phyloP scores from a whole-genome alignment of 148 eudicot species.

The Salicornia ramosissima region DNA sequence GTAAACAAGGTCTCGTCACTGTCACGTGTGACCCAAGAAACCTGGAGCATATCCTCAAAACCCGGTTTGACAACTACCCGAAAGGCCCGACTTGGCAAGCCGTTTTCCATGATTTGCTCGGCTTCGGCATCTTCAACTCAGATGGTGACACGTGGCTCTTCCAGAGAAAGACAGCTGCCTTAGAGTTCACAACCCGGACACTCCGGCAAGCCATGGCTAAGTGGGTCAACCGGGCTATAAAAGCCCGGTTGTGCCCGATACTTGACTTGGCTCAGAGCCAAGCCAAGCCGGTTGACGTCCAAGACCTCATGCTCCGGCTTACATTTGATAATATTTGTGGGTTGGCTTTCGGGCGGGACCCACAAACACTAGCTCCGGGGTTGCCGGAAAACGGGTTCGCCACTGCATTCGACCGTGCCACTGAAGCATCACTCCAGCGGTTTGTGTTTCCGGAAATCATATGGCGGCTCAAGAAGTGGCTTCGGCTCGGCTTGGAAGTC shows the following conservation, averaged over 20 bases:
- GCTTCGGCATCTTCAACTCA: conserved; percentile 80
- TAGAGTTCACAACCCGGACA: conserved; percentile 89
- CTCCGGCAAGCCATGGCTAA: conserved; percentile 92
- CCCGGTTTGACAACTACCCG: conserved; percentile 83
- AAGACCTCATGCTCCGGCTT: conserved; percentile 75
- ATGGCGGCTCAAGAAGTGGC: conserved; percentile 86
- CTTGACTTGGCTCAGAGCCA: conserved; percentile 41
- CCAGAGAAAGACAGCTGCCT: conserved; percentile 87
- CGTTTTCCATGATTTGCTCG: conserved; percentile 82
- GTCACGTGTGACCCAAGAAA: conserved; percentile 90
- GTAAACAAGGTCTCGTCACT: conserved; percentile 81
- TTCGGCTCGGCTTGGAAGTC: conserved; percentile 82
- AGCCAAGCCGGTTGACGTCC: conserved; percentile 62
- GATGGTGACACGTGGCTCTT: conserved; percentile 95
- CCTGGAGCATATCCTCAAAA: conserved; percentile 78
- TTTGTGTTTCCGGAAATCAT: conserved; percentile 64
- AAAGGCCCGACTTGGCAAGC: conserved; percentile 97
- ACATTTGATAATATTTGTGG: conserved; percentile 92
- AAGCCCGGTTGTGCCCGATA: conserved; percentile 54
- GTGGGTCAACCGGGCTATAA: conserved; percentile 83
- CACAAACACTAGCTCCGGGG: conserved; percentile 60
- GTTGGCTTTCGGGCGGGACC: conserved; percentile 78
- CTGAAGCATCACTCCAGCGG: conserved; percentile 82
- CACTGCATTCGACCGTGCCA: conserved; percentile 68
- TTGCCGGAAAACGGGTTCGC: conserved; percentile 71